A percentile compares a stretch with the other conserved stretches of the same genome.
These are phyloP conservation scores for Cordyceps javanica DNA, from an alignment of 2,329 filamentous ascomycete species.

Conservation along the genomic window DNA sequence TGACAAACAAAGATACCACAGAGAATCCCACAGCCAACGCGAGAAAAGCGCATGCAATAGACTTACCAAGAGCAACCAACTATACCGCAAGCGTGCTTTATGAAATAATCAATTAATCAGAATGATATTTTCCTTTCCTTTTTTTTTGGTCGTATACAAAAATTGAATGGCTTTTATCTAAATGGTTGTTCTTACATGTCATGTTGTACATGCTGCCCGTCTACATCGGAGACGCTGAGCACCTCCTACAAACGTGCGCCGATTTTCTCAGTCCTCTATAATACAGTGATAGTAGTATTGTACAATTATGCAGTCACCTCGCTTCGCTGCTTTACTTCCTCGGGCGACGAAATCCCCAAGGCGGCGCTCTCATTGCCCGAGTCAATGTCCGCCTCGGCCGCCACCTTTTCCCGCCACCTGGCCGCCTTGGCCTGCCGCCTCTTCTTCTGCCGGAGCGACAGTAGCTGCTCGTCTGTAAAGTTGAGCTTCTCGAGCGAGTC, in stretches of 20 bases:
- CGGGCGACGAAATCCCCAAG: neutral
- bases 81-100: neutral
- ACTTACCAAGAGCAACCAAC: no score
- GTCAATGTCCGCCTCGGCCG: neutral
- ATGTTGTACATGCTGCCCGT: neutral
- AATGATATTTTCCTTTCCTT: neutral
- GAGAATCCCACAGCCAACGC: neutral
- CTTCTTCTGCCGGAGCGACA: conserved; percentile 19
- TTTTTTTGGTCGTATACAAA: no score
- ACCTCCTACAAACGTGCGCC: neutral
- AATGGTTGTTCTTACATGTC: neutral
- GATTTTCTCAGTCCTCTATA: neutral
- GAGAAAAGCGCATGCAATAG: neutral
- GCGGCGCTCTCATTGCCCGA: neutral
- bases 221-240: neutral
- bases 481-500: conserved; percentile 43
- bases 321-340: neutral
- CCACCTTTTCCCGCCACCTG: neutral
- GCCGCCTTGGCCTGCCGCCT: conserved; percentile 18
- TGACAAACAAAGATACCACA: neutral
- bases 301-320: neutral
- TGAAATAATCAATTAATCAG: neutral
- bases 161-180: neutral
- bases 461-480: conserved; percentile 32
- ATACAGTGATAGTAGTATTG: neutral